Base-by-base conservation (phyloP, 2,329 filamentous ascomycete genomes). In the Neofusicoccum umdonicola region DNA sequence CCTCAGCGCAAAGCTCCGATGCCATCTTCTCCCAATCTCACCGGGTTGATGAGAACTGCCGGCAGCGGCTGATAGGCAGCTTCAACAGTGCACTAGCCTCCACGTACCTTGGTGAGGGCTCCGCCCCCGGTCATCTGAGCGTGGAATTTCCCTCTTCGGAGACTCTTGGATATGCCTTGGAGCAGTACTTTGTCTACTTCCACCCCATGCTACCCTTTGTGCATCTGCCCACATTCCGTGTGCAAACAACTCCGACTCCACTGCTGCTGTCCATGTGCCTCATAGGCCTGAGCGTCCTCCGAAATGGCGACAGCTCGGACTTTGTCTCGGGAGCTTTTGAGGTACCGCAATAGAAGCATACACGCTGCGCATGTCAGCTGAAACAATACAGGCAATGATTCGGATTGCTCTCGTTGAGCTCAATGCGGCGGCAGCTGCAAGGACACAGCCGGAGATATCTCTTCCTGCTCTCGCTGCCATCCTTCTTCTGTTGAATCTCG, bases 151-250 rank as follows among this genome's bases (percentile, higher is more conserved):
- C 83, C 41, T 82, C 82, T 2, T 80, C 82, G 3, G 83, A 85
- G 67, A 81, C 84, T 7, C 72, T 85, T 11, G 83, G 85, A 65
- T 84, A 84, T 70, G 81, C 82, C 8, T 70, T 85, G 19, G 83
- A 85, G 68, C 78, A 84, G 62, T 85, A 83, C 68, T 82, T 85
- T 66, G 81, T 82, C 54, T 81, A 82, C 41, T 84, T 84, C 65
- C 82, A 85, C 63, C 81, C 82, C 1, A 78, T 83, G 3, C 76
- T 84, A 41, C 82, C 82, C 0, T 83, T 85, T 66, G 80, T 85
- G 6, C 83, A 85, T 68, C 76, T 83, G 13, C 82, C 83, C 1
- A 83, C 83, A 0, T 85, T 85, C 66, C 80, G 79, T 13, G 81
- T 82, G 1, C 82, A 80, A 58, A 80, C 79, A 48, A 79, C 81